Base-by-base conservation (phyloP, 768 basidiomycete species). In the Mycena belliarum region DNA sequence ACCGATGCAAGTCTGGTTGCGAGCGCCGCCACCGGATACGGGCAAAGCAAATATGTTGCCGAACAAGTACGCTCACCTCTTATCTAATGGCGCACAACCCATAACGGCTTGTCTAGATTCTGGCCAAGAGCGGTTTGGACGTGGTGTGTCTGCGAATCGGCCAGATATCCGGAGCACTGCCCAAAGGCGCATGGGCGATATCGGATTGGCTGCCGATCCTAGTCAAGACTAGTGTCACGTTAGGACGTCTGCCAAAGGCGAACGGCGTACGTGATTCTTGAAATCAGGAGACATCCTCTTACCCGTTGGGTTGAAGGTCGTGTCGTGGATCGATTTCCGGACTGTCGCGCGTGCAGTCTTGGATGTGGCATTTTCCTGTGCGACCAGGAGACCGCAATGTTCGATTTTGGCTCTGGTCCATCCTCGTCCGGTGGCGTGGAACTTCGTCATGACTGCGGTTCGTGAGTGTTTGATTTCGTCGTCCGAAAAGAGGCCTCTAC, bases 201-300 rank as follows among this genome's bases (percentile, higher is more conserved):
- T 66, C 64, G 1, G 70, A 74, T 43, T 76, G 75, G 72, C 54
- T 79, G 38, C 73, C 76, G 8, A 68, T 71, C 23, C 60, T 78
- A 12, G 59, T 76, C 12, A 71, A 72, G 57, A 73, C 73, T 4
- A 70, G 69, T 49, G 40, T 75, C 21, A 42, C 49, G 0, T 40
- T 76, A 21, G 69, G 67, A 1, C 57, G 47, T 1, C 61, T 76
- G 29, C 73, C 72, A 0, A 59, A 70, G 12, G 66, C 66, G 1
- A 37, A 55, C 14, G 68, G 69, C 35, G 71, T 69, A 28, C 52
- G 72, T 67, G 10, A n/a, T 26, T 11, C 25, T 12, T 15, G 29
- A 32, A 32, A 32, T 32, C 29, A 32, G n/a, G 33, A 10, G 2
- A 32, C 9, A 43, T 12, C 21, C 11, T 43, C 12, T 23, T 33